phyloP scores from a whole-genome alignment of 164 flowering plant species.

The Amborella trichopoda region DNA sequence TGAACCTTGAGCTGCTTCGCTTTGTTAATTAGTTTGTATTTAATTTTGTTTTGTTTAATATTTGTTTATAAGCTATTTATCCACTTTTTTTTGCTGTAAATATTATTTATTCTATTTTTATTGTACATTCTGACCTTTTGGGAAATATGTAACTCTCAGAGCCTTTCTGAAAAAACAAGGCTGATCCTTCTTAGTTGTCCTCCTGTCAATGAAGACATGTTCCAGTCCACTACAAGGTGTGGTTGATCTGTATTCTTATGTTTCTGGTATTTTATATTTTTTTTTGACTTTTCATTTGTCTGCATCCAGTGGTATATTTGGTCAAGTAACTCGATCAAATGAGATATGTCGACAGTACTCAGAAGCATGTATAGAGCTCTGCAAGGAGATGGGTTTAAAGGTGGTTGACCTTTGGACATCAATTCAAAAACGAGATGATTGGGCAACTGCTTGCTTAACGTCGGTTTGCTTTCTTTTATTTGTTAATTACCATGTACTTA shows the following conservation, averaged over 20 bases:
- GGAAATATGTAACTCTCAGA: constrained; percentile 24
- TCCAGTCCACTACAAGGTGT: constrained; percentile 46
- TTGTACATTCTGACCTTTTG: too few relatives aligned
- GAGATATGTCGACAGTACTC: constrained; percentile 59
- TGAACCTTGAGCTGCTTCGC: too few relatives aligned
- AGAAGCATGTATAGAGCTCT: constrained; percentile 69
- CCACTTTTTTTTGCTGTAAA: not conserved
- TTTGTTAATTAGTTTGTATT: too few relatives aligned
- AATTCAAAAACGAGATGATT: constrained; percentile 51
- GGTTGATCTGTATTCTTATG: not conserved
- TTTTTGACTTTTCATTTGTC: not conserved
- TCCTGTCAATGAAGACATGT: constrained; percentile 45
- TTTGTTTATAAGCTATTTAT: not conserved
- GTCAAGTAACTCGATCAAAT: constrained; percentile 61
- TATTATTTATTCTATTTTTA: not conserved
- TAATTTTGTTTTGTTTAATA: too few relatives aligned
- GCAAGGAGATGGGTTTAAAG: constrained; percentile 57
- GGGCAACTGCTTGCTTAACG: constrained; percentile 71
- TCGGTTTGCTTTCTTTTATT: too few relatives aligned
- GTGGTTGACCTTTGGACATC: constrained; percentile 73
- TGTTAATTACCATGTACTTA: too few relatives aligned
- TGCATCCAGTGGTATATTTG: constrained; percentile 35
- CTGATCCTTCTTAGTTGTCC: constrained; percentile 24
- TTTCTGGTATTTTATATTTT: not conserved
- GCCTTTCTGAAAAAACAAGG: constrained; percentile 49